These are phyloP conservation scores for Carallia pectinifolia DNA, from an alignment of 345 rosid species.

Conservation along the genomic window DNA sequence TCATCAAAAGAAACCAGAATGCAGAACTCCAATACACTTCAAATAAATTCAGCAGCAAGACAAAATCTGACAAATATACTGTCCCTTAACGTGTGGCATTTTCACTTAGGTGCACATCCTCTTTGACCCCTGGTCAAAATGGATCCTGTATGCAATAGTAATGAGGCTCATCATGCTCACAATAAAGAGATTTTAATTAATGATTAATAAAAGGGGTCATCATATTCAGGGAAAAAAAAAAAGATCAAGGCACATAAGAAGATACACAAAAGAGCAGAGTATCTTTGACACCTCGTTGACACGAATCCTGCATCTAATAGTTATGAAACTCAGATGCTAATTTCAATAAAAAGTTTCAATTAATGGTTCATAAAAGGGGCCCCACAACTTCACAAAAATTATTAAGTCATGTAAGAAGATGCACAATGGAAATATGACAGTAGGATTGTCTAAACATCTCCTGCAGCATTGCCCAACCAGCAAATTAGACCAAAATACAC, in stretches of 20 bases:
- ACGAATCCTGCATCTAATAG: conserved; percentile 24
- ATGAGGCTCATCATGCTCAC: background rate
- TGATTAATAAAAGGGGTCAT: background rate
- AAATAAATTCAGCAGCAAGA: background rate
- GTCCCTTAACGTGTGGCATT: conserved; percentile 31
- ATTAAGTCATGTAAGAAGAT: background rate
- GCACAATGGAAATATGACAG: too few relatives aligned
- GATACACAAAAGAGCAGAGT: conserved; percentile 13
- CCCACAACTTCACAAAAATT: background rate
- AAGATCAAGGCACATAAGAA: background rate
- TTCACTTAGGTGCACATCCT: conserved; percentile 27
- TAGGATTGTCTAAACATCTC: background rate
- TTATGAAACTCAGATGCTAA: background rate
- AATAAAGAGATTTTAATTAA: background rate
- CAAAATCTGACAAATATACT: background rate
- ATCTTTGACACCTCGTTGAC: conserved; percentile 28
- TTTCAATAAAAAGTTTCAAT: background rate
- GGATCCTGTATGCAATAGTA: conserved; percentile 22
- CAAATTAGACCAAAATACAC: too few relatives aligned
- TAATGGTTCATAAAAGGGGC: too few relatives aligned
- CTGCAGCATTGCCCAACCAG: background rate
- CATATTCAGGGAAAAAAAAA: background rate
- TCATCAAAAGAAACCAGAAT: too few relatives aligned
- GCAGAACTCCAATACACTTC: too few relatives aligned
- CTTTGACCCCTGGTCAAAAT: conserved; percentile 28